These are phyloP conservation scores for Arthonia radiata DNA, from an alignment of 495 filamentous ascomycete genomes.

Conservation along the genomic window DNA sequence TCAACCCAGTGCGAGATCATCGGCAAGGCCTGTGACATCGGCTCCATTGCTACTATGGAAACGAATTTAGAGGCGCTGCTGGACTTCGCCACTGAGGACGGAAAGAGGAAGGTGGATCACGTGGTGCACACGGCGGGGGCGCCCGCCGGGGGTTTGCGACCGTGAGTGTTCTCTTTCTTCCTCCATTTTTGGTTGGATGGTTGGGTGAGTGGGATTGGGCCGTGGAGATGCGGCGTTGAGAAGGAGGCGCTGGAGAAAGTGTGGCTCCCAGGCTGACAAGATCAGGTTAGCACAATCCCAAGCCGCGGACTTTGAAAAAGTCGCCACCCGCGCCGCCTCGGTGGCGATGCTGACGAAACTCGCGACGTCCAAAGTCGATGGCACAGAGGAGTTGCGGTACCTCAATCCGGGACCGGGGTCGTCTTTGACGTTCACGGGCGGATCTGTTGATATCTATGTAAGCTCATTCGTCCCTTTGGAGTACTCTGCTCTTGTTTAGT, in stretches of 20 bases:
- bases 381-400: constrained; percentile 9
- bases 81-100: constrained; percentile 7
- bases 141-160: too few species aligned
- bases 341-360: too few species aligned
- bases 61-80: constrained; percentile 23
- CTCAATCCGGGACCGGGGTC: constrained; percentile 4
- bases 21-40: constrained; percentile 27
- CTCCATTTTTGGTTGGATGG: too few species aligned
- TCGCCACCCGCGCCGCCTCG: too few species aligned
- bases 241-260: constrained; percentile 11
- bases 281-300: constrained; percentile 20
- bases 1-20: constrained; percentile 10
- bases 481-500: too few species aligned
- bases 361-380: constrained; percentile 9
- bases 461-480: too few species aligned
- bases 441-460: constrained; percentile 9
- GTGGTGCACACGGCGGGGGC: constrained; percentile 36
- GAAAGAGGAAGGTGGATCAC: constrained; percentile 25
- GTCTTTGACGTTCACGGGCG: constrained; percentile 12
- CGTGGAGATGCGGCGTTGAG: constrained; percentile 6
- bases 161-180: too few species aligned
- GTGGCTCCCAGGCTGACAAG: constrained; percentile 13
- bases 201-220: too few species aligned
- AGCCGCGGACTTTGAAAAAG: too few species aligned
- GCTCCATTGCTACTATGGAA: constrained; percentile 16